Evolutionary conservation across 2,329 filamentous ascomycete genomes (phyloP).

Genomic region (Aspergillus sclerotialis): DNA sequence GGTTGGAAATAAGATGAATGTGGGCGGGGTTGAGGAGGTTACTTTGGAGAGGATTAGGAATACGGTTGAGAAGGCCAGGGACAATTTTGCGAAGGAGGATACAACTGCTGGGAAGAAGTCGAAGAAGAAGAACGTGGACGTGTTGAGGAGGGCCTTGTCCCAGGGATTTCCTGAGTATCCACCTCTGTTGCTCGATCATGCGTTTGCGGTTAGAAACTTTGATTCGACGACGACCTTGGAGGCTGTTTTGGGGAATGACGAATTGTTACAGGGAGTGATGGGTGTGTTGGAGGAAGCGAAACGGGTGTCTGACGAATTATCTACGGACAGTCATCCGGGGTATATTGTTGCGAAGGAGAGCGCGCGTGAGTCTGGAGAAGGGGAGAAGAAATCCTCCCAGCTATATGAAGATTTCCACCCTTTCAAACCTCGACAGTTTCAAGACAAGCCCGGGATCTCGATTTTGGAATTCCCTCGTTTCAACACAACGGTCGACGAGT

Average conservation of each 20-base stretch:
- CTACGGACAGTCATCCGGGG: constrained; percentile 61
- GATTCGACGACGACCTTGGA: constrained; percentile 62
- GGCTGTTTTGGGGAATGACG: constrained; percentile 61
- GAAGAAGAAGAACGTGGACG: constrained; percentile 67
- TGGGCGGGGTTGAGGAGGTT: constrained; percentile 63
- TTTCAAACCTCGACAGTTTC: constrained; percentile 75
- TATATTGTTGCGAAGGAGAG: constrained; percentile 75
- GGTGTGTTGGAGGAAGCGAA: constrained; percentile 63
- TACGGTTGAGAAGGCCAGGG: constrained; percentile 60
- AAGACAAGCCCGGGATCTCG: constrained; percentile 56
- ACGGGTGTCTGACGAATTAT: constrained; percentile 62
- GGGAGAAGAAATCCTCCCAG: constrained; percentile 40
- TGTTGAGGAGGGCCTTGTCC: constrained; percentile 71
- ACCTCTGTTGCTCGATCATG: constrained; percentile 81
- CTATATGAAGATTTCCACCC: constrained; percentile 95
- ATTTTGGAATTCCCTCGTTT: constrained; percentile 76
- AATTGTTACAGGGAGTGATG: constrained; percentile 60
- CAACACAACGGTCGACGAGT: constrained; percentile 91
- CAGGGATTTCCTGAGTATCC: constrained; percentile 83
- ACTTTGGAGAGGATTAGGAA: constrained; percentile 65
- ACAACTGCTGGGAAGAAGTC: constrained; percentile 60
- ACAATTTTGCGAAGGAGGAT: constrained; percentile 28
- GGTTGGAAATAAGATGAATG: constrained; percentile 78
- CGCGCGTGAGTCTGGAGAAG: constrained; percentile 26
- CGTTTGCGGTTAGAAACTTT: constrained; percentile 62